Conservation (phyloP, 2,329 filamentous ascomycete genomes). For the Emmonsia crescens region DNA sequence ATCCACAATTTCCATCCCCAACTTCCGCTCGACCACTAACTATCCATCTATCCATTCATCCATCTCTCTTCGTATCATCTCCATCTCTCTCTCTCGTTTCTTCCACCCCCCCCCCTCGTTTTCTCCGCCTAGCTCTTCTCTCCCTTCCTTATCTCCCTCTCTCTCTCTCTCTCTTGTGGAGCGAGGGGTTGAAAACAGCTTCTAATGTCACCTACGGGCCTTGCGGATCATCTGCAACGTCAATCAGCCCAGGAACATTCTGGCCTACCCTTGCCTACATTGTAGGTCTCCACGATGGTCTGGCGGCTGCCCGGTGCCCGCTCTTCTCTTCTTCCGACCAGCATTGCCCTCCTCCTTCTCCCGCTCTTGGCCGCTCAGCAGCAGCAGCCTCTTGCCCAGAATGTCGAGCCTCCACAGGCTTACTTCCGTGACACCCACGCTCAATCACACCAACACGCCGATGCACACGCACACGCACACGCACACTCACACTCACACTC, state of each 20-base stretch:
- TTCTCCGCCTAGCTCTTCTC: neutral
- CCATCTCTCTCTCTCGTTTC: neutral
- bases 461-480: no score
- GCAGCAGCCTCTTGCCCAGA: slow-evolving; percentile 38
- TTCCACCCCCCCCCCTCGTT: neutral
- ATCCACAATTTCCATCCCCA: neutral
- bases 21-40: neutral
- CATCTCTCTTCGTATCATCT: neutral
- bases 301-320: slow-evolving; percentile 53
- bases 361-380: slow-evolving; percentile 55
- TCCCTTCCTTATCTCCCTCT: neutral
- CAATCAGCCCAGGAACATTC: neutral
- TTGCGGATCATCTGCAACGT: neutral
- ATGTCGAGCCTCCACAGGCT: slow-evolving; percentile 13
- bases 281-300: slow-evolving; percentile 44
- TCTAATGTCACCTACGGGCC: slow-evolving; percentile 4
- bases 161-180: neutral
- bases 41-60: no score
- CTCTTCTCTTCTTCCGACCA: slow-evolving; percentile 42
- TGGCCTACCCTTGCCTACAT: neutral
- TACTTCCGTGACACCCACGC: slow-evolving; percentile 15
- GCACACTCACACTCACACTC: slow-evolving; percentile 7
- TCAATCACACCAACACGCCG: slow-evolving; percentile 4
- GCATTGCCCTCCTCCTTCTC: slow-evolving; percentile 49
- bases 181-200: neutral